Evolutionary conservation across 2,329 filamentous ascomycete species (phyloP), one percentile per base, ranked within the genome.

Genomic region (Fusarium protoensiforme): DNA sequence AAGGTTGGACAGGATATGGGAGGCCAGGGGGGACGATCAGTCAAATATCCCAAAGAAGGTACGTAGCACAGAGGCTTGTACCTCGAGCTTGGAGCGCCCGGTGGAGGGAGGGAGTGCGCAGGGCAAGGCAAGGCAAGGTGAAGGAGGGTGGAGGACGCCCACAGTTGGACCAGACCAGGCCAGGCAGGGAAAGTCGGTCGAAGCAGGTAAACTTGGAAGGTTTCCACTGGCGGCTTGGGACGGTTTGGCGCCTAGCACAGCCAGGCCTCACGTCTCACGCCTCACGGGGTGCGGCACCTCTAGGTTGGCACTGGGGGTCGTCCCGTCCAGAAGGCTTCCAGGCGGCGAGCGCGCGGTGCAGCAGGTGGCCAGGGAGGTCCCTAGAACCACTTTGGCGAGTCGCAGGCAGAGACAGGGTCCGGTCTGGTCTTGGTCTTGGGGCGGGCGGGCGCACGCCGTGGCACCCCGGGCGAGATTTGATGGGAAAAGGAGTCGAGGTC

Each of bases 1-100:
- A 38, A 67, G 46, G 72, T 64, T 69, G 68, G 65, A 72, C 65
- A 64, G 69, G 58, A 73, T 65, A 74, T 61, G 61, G 68, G 61
- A 69, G 56, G 59, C 59, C 66, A 71, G 72, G 72, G 71, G 71
- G 67, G 59, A 35, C 51, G 60, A 57, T 62, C 64, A 72, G 69
- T 74, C 71, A 74, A 74, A 72, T 72, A 74, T 67, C 58, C 72
- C 51, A 54, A 61, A 43, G 29, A 36, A 11, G 46, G 53, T 48
- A 67, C 46, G 70, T 72, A 60, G 61, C 70, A 70, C 70, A 65
- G 69, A 62, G 58, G 62, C 60, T 56, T 62, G 71, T 63, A 59
- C 54, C 74, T 63, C 39, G 59, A 67, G 68, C 71, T 61, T 59
- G 62, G 53, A 46, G 58, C 68, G 68, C 71, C 41, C 24, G 20